phyloP scores from a whole-genome alignment of 345 rosid genomes.

The Moricandia moricandioides region DNA sequence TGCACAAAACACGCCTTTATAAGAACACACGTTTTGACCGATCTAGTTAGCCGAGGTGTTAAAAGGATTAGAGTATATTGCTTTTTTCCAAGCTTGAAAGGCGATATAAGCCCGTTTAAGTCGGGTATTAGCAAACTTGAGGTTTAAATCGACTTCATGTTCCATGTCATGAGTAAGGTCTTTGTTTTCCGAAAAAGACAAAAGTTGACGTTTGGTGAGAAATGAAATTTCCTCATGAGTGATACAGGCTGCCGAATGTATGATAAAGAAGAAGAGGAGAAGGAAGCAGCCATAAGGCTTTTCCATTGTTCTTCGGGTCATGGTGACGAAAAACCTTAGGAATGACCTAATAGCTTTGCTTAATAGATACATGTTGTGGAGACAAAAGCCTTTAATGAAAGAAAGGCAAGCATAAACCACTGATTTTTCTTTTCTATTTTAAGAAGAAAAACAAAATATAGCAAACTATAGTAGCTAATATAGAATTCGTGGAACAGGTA shows the following conservation, averaged over 20 bases:
- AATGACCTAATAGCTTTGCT: slow-evolving; percentile 20
- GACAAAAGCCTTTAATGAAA: slow-evolving; percentile 3
- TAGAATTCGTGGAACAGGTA: not conserved
- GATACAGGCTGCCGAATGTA: slow-evolving; percentile 40
- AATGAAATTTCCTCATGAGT: slow-evolving; percentile 51
- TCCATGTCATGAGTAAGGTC: slow-evolving; percentile 44
- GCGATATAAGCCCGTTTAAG: slow-evolving; percentile 63
- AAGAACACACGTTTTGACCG: slow-evolving; percentile 64
- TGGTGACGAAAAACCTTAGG: slow-evolving; percentile 35
- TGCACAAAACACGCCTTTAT: slow-evolving; percentile 76
- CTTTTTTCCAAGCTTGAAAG: slow-evolving; percentile 80
- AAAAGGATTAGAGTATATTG: slow-evolving; percentile 66
- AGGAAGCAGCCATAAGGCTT: slow-evolving; percentile 59
- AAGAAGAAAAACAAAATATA: not conserved
- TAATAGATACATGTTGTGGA: slow-evolving; percentile 27
- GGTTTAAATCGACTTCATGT: slow-evolving; percentile 31
- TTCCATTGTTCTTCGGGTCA: slow-evolving; percentile 39
- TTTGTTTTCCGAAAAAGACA: slow-evolving; percentile 38
- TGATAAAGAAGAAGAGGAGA: slow-evolving; percentile 30
- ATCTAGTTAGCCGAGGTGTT: slow-evolving; percentile 73
- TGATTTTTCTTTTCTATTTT: not conserved
- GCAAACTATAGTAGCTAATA: not conserved
- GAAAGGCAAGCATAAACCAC: not conserved
- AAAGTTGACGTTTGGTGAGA: slow-evolving; percentile 68
- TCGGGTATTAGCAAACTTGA: slow-evolving; percentile 49